phyloP scores from a whole-genome alignment of 371 early-diverging fungal genomes.

The Rhizomucor miehei region DNA sequence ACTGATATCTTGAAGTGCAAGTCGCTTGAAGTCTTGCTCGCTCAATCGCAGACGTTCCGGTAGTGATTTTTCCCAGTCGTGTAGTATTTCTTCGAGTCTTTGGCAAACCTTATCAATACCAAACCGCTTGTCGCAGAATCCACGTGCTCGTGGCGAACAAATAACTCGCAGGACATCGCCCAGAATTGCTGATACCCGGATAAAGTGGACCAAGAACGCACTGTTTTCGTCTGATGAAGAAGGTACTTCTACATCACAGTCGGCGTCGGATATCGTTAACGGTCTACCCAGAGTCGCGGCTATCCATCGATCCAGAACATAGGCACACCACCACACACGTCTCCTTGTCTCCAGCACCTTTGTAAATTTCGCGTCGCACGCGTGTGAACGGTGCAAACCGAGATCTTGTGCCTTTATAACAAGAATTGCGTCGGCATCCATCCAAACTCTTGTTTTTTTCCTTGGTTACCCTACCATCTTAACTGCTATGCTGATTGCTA shows the following conservation, averaged over 20 bases:
- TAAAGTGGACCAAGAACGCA: constrained; percentile 16
- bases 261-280: constrained; percentile 37
- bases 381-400: constrained; percentile 38
- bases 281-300: constrained; percentile 44
- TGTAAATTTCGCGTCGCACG: constrained; percentile 16
- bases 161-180: constrained; percentile 32
- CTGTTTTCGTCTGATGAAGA: constrained; percentile 10
- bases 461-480: constrained; percentile 26
- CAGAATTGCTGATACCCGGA: constrained; percentile 28
- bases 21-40: constrained; percentile 14
- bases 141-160: constrained; percentile 31
- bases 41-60: constrained; percentile 19
- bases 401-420: constrained; percentile 36
- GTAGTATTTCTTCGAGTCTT: constrained; percentile 18
- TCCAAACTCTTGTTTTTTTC: background rate
- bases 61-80: constrained; percentile 25
- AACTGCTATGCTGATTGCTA: constrained; percentile 34
- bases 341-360: constrained; percentile 19
- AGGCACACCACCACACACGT: constrained; percentile 47
- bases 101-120: constrained; percentile 21
- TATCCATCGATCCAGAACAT: constrained; percentile 41
- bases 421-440: background rate
- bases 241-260: constrained; percentile 38
- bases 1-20: constrained; percentile 13
- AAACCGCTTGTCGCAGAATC: constrained; percentile 19